Conservation (phyloP, 306 rosid genomes). For the Pachyrhizus erosus region DNA sequence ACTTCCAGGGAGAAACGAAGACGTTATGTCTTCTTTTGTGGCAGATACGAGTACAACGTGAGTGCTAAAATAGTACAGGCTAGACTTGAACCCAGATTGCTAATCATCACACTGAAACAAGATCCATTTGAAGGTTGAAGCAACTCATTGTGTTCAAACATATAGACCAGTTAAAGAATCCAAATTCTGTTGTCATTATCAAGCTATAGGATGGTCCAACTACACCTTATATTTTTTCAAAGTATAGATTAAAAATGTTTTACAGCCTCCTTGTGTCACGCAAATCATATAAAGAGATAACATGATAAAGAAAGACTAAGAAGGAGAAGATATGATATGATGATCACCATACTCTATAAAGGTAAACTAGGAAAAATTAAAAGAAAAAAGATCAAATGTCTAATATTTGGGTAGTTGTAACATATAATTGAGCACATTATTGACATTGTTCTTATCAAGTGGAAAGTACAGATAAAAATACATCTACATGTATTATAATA, state of each 20-base stretch:
- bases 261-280: not conserved
- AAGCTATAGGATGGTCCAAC: conserved; percentile 10
- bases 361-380: not conserved
- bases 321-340: not conserved
- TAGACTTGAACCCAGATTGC: conserved; percentile 23
- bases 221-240: conserved; percentile 61
- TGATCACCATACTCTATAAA: not conserved
- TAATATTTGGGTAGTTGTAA: not conserved
- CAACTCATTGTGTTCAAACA: not conserved
- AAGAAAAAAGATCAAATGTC: not conserved
- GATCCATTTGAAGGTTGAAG: not conserved
- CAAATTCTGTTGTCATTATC: not conserved
- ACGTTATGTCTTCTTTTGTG: not conserved
- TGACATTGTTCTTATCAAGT: not conserved
- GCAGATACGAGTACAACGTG: not conserved
- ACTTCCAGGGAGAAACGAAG: not conserved
- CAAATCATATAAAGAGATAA: not conserved
- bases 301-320: not conserved
- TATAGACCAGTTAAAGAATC: not conserved
- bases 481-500: not conserved
- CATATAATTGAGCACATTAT: not conserved
- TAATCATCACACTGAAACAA: conserved; percentile 35
- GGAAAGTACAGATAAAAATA: not conserved
- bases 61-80: not conserved
- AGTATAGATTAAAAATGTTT: conserved; percentile 48